Evolutionary conservation across 2,329 filamentous ascomycete genomes (phyloP).

Genomic region (Clarireedia monteithiana): DNA sequence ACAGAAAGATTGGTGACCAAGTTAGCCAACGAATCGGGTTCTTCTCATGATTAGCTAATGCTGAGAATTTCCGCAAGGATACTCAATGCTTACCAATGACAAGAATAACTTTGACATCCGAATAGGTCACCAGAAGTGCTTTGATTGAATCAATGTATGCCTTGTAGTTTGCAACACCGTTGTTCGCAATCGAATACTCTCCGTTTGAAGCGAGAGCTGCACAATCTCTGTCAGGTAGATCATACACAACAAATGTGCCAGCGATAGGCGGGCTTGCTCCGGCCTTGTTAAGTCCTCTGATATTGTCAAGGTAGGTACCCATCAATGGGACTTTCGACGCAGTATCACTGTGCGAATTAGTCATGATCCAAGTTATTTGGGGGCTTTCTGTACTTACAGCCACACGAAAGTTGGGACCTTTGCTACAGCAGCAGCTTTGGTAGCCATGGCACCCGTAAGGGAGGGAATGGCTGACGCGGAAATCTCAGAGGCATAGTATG

Average conservation of each 20-base stretch:
- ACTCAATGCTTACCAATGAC: constrained; percentile 35
- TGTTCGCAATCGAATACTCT: constrained; percentile 48
- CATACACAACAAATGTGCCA: constrained; percentile 52
- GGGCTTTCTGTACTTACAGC: constrained; percentile 35
- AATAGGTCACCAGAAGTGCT: constrained; percentile 43
- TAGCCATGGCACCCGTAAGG: constrained; percentile 46
- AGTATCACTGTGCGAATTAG: constrained; percentile 31
- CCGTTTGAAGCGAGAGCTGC: constrained; percentile 56
- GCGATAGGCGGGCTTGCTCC: constrained; percentile 40
- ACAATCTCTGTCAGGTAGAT: constrained; percentile 57
- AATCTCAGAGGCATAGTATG: constrained; percentile 46
- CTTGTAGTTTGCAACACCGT: constrained; percentile 41
- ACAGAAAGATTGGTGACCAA: constrained; percentile 52
- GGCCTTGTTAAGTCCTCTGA: constrained; percentile 38
- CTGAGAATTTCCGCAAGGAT: neutral
- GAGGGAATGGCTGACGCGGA: constrained; percentile 52
- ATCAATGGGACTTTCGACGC: constrained; percentile 41
- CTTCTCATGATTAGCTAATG: constrained; percentile 24
- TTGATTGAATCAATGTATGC: constrained; percentile 48
- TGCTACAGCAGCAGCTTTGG: constrained; percentile 41
- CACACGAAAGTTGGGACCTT: constrained; percentile 44
- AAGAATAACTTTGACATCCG: constrained; percentile 41
- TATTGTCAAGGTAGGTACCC: constrained; percentile 39
- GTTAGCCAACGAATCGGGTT: constrained; percentile 57
- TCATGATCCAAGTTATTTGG: neutral